A percentile compares a stretch with the other conserved stretches of the same genome.
Conservation (phyloP, 768 basidiomycete species). For the Zangia roseola region DNA sequence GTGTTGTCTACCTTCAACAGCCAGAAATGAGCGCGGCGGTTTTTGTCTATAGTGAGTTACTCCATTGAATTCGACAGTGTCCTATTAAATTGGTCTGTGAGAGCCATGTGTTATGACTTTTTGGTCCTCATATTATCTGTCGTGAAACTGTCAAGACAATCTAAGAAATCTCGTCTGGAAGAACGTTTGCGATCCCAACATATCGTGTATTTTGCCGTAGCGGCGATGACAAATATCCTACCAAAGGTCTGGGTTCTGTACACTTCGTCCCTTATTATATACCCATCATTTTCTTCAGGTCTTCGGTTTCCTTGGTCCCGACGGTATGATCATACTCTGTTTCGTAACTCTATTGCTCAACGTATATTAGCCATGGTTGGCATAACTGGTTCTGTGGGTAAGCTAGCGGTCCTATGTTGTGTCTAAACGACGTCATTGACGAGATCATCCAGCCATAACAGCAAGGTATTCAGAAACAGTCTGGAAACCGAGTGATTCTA, state of each 20-base stretch:
- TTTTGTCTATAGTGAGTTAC: slow-evolving; percentile 19
- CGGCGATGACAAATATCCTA: slow-evolving; percentile 8
- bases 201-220: slow-evolving; percentile 16
- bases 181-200: slow-evolving; percentile 17
- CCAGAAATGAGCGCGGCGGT: slow-evolving; percentile 1
- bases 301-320: slow-evolving; percentile 8
- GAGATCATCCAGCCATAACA: slow-evolving; percentile 5
- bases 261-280: neutral
- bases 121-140: slow-evolving; percentile 16
- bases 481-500: neutral
- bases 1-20: neutral
- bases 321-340: slow-evolving; percentile 2
- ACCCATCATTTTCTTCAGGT: slow-evolving; percentile 2
- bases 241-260: slow-evolving; percentile 7
- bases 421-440: neutral
- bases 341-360: neutral
- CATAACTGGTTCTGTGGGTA: slow-evolving; percentile 7
- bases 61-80: neutral
- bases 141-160: slow-evolving; percentile 11
- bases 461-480: slow-evolving; percentile 8
- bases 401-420: neutral
- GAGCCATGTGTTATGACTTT: slow-evolving; percentile 23
- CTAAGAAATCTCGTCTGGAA: slow-evolving; percentile 8
- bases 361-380: slow-evolving; percentile 3
- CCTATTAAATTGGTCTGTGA: neutral